Conservation (phyloP, 306 rosid species). For the Trifolium fragiferum region DNA sequence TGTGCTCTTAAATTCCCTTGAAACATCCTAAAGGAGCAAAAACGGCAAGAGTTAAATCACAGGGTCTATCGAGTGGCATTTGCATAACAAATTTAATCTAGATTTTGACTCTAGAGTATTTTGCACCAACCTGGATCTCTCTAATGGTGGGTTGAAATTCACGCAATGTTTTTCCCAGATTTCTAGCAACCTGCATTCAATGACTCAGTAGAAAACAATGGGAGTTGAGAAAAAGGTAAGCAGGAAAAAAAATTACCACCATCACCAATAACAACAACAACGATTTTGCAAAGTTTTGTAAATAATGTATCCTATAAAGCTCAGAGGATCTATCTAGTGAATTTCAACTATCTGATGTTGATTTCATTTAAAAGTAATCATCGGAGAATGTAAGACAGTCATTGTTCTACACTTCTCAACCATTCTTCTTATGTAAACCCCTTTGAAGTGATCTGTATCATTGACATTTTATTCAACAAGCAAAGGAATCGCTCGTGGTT, state of each 20-base stretch:
- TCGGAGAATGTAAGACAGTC: constrained; percentile 12
- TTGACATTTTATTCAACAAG: constrained; percentile 24
- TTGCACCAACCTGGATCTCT: constrained; percentile 84
- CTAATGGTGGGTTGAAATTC: constrained; percentile 95
- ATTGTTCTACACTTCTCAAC: background rate
- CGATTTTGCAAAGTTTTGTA: background rate
- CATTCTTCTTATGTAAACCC: constrained; percentile 6
- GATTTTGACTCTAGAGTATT: background rate
- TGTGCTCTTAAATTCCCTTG: constrained; percentile 93
- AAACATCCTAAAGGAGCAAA: constrained; percentile 70
- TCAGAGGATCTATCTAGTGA: constrained; percentile 17
- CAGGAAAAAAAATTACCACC: background rate
- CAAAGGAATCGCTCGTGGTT: background rate
- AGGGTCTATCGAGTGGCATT: constrained; percentile 33
- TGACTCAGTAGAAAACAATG: constrained; percentile 25
- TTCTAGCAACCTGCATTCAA: constrained; percentile 89
- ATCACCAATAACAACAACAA: background rate
- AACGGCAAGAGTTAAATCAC: constrained; percentile 36
- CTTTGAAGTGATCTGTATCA: constrained; percentile 14
- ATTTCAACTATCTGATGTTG: constrained; percentile 8
- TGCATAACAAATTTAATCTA: background rate
- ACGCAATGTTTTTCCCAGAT: constrained; percentile 89
- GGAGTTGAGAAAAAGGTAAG: background rate
- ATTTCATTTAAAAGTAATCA: constrained; percentile 26
- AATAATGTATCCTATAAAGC: constrained; percentile 31